Percentiles rank a stretch among this genome's conserved stretches.
phyloP scores from a whole-genome alignment of 129 eudicot species.

The Flaveria linearis region DNA sequence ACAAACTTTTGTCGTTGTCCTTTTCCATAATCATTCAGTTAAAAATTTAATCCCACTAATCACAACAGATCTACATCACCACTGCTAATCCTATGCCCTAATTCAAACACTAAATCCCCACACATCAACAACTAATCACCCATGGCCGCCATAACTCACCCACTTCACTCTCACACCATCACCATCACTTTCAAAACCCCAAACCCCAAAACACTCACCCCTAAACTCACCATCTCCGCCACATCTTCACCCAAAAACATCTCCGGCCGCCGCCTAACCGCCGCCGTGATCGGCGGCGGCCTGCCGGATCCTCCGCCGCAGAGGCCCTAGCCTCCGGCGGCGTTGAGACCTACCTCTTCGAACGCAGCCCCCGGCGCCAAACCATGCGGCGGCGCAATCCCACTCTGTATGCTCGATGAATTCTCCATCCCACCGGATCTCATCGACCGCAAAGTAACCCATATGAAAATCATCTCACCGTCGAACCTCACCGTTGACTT shows the following conservation, averaged over 20 bases:
- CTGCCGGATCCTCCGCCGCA: conserved; percentile 90
- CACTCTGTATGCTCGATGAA: conserved; percentile 95
- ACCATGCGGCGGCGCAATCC: conserved; percentile 98
- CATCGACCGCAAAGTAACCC: conserved; percentile 82
- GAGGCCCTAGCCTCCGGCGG: conserved; percentile 90
- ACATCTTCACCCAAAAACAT: conserved; percentile 63
- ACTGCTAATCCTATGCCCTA: not conserved
- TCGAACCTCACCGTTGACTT: conserved; percentile 97
- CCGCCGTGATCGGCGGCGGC: conserved; percentile 90
- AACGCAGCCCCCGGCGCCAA: conserved; percentile 78
- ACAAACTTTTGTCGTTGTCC: too few species aligned
- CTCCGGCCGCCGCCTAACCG: conserved; percentile 70
- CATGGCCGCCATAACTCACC: conserved; percentile 41
- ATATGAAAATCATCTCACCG: conserved; percentile 95
- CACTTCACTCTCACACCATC: conserved; percentile 30
- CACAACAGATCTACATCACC: too few species aligned
- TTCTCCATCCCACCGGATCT: conserved; percentile 82
- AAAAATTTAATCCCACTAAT: too few species aligned
- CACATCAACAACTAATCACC: not conserved
- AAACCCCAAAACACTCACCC: conserved; percentile 10
- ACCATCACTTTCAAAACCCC: conserved; percentile 25
- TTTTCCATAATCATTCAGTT: too few species aligned
- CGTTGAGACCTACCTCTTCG: conserved; percentile 72
- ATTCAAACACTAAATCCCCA: not conserved
- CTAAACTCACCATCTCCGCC: conserved; percentile 38